Conservation (phyloP, 768 basidiomycete species). For the Leccinum longicurvipes region DNA sequence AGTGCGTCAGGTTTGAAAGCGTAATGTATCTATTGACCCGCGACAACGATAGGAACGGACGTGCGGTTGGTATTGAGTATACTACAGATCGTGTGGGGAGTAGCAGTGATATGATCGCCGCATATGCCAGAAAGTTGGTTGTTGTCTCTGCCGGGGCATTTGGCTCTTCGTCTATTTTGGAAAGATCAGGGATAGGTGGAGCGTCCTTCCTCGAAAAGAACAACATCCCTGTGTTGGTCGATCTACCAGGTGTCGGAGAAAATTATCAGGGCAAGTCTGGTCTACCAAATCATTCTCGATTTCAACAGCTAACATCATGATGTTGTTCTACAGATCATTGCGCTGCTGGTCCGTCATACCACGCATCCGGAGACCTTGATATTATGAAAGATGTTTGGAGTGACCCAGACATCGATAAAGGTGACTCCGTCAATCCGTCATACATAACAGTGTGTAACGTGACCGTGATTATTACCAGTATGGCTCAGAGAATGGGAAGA, state of each 20-base stretch:
- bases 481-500: slow-evolving; percentile 32
- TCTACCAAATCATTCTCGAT: neutral
- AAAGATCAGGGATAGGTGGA: slow-evolving; percentile 67
- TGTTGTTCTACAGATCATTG: neutral
- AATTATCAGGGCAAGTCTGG: slow-evolving; percentile 38
- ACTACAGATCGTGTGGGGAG: slow-evolving; percentile 6
- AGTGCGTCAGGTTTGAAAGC: neutral
- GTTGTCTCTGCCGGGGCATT: slow-evolving; percentile 52
- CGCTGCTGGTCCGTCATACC: neutral
- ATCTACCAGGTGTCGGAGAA: neutral
- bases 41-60: slow-evolving; percentile 23
- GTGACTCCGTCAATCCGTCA: neutral
- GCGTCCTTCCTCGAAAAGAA: slow-evolving; percentile 42
- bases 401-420: neutral
- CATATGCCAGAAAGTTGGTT: slow-evolving; percentile 35
- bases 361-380: neutral
- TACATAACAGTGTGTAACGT: neutral
- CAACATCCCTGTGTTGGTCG: slow-evolving; percentile 37
- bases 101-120: slow-evolving; percentile 7
- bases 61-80: slow-evolving; percentile 38
- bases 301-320: neutral
- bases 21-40: neutral
- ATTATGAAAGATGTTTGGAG: neutral
- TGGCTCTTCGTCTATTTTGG: slow-evolving; percentile 53
- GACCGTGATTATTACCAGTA: slow-evolving; percentile 17